phyloP scores from a whole-genome alignment of 139 green algal species.

The Closterium sp. region DNA sequence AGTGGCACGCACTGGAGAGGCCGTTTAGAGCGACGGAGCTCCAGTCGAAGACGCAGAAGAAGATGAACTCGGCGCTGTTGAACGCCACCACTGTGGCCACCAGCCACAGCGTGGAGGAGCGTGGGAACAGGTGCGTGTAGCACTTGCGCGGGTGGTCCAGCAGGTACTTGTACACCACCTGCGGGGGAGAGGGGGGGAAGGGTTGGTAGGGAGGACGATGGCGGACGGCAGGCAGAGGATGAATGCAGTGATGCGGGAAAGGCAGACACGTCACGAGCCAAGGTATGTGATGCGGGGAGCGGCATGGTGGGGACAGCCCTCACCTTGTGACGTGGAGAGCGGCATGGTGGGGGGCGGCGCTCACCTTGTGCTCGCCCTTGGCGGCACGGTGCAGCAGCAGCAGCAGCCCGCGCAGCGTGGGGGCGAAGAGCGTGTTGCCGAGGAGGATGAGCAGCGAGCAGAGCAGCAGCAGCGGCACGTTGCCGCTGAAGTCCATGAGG shows the following conservation, averaged over 20 bases:
- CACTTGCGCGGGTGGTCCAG: slow-evolving; percentile 28
- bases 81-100: not conserved
- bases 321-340: no score
- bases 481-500: slow-evolving; percentile 11
- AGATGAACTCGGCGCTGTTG: not conserved
- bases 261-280: no score
- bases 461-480: slow-evolving; percentile 1
- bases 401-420: slow-evolving; percentile 22
- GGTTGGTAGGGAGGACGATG: not conserved
- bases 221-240: no score
- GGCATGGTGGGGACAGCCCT: not conserved
- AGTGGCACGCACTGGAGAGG: slow-evolving; percentile 11
- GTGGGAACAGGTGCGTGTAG: slow-evolving; percentile 24
- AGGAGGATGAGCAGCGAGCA: slow-evolving; percentile 21
- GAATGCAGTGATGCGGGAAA: no score
- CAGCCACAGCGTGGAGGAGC: not conserved
- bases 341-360: no score
- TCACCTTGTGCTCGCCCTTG: not conserved
- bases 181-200: not conserved
- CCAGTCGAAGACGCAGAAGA: slow-evolving; percentile 13
- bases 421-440: slow-evolving; percentile 34
- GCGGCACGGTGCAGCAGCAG: not conserved
- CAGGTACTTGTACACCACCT: slow-evolving; percentile 5
- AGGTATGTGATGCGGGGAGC: no score
- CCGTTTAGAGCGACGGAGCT: slow-evolving; percentile 7